Percentiles rank a stretch among this genome's conserved stretches.
Conservation (phyloP, 495 filamentous ascomycete species). For the Rostrohypoxylon terebratum region DNA sequence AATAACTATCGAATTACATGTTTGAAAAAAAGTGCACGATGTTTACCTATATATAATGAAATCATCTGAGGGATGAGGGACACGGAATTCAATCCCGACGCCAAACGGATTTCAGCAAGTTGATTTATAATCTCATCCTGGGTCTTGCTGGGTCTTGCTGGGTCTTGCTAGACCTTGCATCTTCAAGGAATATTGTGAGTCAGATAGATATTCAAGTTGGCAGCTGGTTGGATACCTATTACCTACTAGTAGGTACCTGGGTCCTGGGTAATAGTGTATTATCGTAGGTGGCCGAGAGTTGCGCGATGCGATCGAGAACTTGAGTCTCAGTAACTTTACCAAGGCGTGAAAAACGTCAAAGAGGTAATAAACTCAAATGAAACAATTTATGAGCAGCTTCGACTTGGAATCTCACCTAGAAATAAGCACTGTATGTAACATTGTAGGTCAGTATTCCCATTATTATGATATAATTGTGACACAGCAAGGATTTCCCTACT, state of each 20-base stretch:
- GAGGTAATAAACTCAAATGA: not conserved
- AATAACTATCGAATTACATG: not conserved
- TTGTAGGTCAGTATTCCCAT: not conserved
- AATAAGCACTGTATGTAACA: not conserved
- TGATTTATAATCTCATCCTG: constrained; percentile 7
- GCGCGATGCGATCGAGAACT: not conserved
- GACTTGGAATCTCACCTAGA: no score
- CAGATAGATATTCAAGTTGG: not conserved
- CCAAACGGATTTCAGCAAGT: not conserved
- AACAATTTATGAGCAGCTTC: not conserved
- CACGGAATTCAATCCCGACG: constrained; percentile 6
- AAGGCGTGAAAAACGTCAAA: not conserved
- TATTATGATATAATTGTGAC: not conserved
- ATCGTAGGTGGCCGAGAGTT: not conserved
- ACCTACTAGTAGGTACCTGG: no score
- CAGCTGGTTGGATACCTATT: no score
- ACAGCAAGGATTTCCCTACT: not conserved
- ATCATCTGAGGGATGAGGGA: not conserved
- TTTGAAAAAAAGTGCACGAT: not conserved
- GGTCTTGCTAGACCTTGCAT: not conserved
- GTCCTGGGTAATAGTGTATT: not conserved
- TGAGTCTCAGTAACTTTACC: not conserved
- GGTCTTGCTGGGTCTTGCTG: not conserved
- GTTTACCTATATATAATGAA: constrained; percentile 1
- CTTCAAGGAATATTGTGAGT: not conserved